Percentiles rank a stretch among this genome's conserved stretches.
These are phyloP conservation scores for Prunus kanzakura DNA, from an alignment of 306 rosid species.

Conservation along the genomic window DNA sequence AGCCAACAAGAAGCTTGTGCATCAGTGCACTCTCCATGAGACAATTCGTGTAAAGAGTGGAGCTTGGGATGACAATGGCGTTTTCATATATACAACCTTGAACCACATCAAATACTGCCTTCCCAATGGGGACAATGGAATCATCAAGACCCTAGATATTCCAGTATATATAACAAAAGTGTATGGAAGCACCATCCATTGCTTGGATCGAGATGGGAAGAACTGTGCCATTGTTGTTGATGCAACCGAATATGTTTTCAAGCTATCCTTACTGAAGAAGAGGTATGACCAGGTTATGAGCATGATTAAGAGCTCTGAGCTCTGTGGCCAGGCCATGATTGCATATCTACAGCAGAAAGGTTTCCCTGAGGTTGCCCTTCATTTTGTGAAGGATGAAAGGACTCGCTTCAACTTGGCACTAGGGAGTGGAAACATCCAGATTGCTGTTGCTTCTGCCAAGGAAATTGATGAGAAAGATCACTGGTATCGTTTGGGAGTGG, in stretches of 20 bases:
- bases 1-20: slow-evolving; percentile 78
- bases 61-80: slow-evolving; percentile 88
- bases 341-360: slow-evolving; percentile 90
- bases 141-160: slow-evolving; percentile 68
- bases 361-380: slow-evolving; percentile 89
- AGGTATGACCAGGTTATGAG: slow-evolving; percentile 75
- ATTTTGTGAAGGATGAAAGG: slow-evolving; percentile 87
- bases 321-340: slow-evolving; percentile 89
- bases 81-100: slow-evolving; percentile 76
- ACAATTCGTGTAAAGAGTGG: slow-evolving; percentile 93
- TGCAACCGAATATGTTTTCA: slow-evolving; percentile 75
- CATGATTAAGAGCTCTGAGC: slow-evolving; percentile 82
- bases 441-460: slow-evolving; percentile 88
- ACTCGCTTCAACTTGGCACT: slow-evolving; percentile 80
- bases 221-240: slow-evolving; percentile 57
- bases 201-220: slow-evolving; percentile 91
- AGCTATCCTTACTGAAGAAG: slow-evolving; percentile 68
- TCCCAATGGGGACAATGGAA: slow-evolving; percentile 83
- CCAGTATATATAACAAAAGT: slow-evolving; percentile 80
- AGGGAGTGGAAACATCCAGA: slow-evolving; percentile 87
- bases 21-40: slow-evolving; percentile 88
- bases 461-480: slow-evolving; percentile 89
- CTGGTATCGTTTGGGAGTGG: slow-evolving; percentile 81
- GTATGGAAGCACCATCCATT: slow-evolving; percentile 55
- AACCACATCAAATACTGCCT: slow-evolving; percentile 87